These are phyloP conservation scores for Verruconis gallopava DNA, from an alignment of 2,329 filamentous ascomycete species.

Conservation along the genomic window DNA sequence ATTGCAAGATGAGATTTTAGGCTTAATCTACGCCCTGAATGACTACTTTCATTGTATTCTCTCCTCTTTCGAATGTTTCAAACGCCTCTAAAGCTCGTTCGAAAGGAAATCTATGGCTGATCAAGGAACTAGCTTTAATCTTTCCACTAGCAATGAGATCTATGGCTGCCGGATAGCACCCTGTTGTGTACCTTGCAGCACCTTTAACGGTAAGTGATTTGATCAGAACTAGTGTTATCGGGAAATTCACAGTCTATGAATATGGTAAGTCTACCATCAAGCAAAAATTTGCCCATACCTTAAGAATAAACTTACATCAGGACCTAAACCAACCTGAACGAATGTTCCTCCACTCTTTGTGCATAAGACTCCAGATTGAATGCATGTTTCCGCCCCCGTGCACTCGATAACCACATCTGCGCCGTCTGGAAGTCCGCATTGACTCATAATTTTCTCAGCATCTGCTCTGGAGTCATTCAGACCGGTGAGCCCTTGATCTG, in stretches of 20 bases:
- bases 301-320: conserved; percentile 4
- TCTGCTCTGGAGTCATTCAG: conserved; percentile 11
- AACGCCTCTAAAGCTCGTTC: conserved; percentile 37
- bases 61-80: not conserved
- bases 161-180: conserved; percentile 38
- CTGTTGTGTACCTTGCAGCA: conserved; percentile 38
- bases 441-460: conserved; percentile 12
- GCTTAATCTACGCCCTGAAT: not conserved
- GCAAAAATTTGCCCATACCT: not conserved
- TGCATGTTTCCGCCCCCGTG: conserved; percentile 17
- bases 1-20: too few species aligned
- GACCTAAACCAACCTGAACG: conserved; percentile 18
- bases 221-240: conserved; percentile 38
- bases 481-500: conserved; percentile 28
- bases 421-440: conserved; percentile 13
- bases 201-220: conserved; percentile 37
- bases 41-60: conserved; percentile 1
- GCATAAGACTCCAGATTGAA: conserved; percentile 13
- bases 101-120: conserved; percentile 30
- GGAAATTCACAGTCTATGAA: conserved; percentile 40
- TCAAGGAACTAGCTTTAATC: conserved; percentile 27
- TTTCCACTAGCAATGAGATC: conserved; percentile 38
- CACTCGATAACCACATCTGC: conserved; percentile 17
- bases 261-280: too few species aligned
- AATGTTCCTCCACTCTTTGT: conserved; percentile 15